Conservation (phyloP, 179 eudicot species). For the Spinacia oleracea region DNA sequence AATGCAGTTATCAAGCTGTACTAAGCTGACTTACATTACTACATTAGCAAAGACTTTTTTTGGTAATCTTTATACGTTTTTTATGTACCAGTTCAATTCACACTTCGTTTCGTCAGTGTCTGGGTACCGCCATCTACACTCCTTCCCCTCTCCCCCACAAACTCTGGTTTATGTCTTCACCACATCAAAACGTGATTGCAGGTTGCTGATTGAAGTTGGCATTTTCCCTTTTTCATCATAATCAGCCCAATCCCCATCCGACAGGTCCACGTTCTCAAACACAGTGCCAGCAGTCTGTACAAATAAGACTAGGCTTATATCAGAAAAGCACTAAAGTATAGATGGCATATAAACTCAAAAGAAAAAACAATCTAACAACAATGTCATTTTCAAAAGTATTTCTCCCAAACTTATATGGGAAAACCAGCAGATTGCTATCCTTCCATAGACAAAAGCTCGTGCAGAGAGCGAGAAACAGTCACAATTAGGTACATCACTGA, state of each 20-base stretch:
- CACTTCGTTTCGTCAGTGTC: background rate
- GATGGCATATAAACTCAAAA: background rate
- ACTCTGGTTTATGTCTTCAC: conserved; percentile 27
- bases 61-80: background rate
- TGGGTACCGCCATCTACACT: background rate
- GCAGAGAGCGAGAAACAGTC: background rate
- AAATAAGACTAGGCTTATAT: conserved; percentile 13
- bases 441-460: background rate
- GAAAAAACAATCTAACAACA: background rate
- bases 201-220: conserved; percentile 73
- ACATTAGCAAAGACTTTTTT: background rate
- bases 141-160: background rate
- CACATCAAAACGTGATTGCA: conserved; percentile 45
- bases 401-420: background rate
- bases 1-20: background rate
- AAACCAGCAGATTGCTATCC: background rate
- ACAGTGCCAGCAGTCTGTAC: conserved; percentile 69
- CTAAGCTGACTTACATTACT: background rate
- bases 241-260: conserved; percentile 74
- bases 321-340: background rate
- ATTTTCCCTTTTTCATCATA: conserved; percentile 82
- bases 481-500: background rate
- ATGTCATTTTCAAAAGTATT: background rate
- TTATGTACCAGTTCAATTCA: background rate
- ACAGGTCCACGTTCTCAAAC: conserved; percentile 66